phyloP scores from a whole-genome alignment of 2,329 filamentous ascomycete species.

The Cadophora malorum region DNA sequence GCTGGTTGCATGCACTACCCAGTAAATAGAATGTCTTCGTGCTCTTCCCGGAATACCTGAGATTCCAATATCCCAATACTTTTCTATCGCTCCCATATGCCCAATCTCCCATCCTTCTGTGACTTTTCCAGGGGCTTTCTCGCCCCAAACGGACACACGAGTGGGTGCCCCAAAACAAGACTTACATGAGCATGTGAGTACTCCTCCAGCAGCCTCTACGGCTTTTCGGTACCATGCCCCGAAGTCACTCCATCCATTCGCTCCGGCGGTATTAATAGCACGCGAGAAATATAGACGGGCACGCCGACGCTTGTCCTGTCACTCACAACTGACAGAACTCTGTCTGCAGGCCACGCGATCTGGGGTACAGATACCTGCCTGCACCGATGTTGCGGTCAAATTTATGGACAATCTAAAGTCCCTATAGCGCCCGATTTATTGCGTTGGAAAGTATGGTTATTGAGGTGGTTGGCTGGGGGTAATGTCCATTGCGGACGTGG shows the following conservation, averaged over 20 bases:
- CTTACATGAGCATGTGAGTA: constrained; percentile 11
- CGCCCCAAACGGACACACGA: constrained; percentile 3
- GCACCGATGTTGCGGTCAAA: not conserved
- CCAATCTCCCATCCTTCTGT: not conserved
- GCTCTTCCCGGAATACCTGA: not conserved
- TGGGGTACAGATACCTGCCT: not conserved
- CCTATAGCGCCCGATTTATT: not conserved
- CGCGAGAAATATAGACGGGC: not conserved
- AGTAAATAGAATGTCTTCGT: constrained; percentile 5
- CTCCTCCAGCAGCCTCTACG: constrained; percentile 2
- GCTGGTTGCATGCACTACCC: constrained; percentile 12
- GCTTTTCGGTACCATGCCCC: constrained; percentile 4
- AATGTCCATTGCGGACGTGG: not conserved
- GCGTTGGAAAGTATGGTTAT: not conserved
- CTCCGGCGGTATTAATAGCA: constrained; percentile 1
- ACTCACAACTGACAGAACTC: not conserved
- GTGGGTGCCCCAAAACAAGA: not conserved
- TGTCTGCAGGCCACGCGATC: constrained; percentile 9
- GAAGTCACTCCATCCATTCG: not conserved
- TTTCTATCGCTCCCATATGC: not conserved
- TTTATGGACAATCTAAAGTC: not conserved
- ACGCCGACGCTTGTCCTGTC: not conserved
- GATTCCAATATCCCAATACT: not conserved
- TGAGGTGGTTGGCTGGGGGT: not conserved
- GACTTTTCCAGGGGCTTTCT: not conserved